Percentiles rank a stretch among this genome's conserved stretches.
phyloP scores from a whole-genome alignment of 441 rosid genomes.

The Raphanus hybrid region DNA sequence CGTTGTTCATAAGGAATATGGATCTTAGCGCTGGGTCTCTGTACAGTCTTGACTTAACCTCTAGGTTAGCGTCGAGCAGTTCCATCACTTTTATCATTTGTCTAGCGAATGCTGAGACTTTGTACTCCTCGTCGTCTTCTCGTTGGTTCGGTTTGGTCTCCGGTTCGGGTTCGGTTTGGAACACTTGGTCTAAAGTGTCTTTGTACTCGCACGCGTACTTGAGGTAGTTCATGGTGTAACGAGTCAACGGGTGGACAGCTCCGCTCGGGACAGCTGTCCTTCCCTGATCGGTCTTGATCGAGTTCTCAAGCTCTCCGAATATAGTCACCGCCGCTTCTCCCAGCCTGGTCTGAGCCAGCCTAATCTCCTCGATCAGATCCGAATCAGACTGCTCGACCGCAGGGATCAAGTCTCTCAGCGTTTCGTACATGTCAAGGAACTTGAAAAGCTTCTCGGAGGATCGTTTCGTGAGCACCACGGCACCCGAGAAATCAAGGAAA shows the following conservation, averaged over 20 bases:
- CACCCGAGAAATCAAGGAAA: neutral
- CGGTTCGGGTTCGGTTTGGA: conserved; percentile 26
- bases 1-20: conserved; percentile 88
- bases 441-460: neutral
- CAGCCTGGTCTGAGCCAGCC: neutral
- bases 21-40: conserved; percentile 51
- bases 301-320: neutral
- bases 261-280: neutral
- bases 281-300: neutral
- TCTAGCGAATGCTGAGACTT: conserved; percentile 7
- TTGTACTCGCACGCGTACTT: conserved; percentile 71
- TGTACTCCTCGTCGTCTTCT: conserved; percentile 2
- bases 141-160: neutral
- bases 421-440: conserved; percentile 3
- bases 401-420: neutral
- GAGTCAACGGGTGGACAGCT: conserved; percentile 22
- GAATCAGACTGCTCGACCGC: neutral
- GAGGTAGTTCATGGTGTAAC: conserved; percentile 78
- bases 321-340: neutral
- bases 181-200: conserved; percentile 63
- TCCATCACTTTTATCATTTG: conserved; percentile 59
- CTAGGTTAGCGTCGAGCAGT: conserved; percentile 52
- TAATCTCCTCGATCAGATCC: conserved; percentile 1
- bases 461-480: conserved; percentile 1
- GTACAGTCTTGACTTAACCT: conserved; percentile 40